Percentiles rank a stretch among this genome's conserved stretches.
Evolutionary conservation across 257 asterid species (phyloP).

Genomic region (Asclepias syriaca): DNA sequence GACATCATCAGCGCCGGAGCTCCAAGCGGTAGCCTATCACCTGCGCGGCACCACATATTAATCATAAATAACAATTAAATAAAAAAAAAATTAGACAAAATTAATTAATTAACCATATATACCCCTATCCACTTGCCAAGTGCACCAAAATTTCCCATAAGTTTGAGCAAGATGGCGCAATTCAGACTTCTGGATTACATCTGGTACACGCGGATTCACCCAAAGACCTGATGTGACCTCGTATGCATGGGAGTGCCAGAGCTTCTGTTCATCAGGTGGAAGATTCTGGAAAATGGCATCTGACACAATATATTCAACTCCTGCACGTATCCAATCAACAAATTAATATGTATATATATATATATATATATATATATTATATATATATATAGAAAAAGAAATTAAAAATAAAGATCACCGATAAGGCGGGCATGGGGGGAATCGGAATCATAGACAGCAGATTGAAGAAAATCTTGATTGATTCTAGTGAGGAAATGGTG

Average conservation of each 20-base stretch:
- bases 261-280: constrained; percentile 64
- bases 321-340: constrained; percentile 15
- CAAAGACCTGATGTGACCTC: constrained; percentile 70
- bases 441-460: constrained; percentile 85
- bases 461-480: constrained; percentile 72
- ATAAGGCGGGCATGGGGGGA: constrained; percentile 61
- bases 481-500: constrained; percentile 57
- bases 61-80: too few species aligned
- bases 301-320: constrained; percentile 70
- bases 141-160: constrained; percentile 87
- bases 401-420: constrained; percentile 7
- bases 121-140: constrained; percentile 87
- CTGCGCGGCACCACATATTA: constrained; percentile 16
- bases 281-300: constrained; percentile 42
- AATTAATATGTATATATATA: too few species aligned
- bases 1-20: constrained; percentile 80
- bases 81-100: too few species aligned
- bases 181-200: constrained; percentile 50
- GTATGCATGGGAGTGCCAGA: constrained; percentile 83
- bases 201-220: constrained; percentile 67
- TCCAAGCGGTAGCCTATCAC: constrained; percentile 60
- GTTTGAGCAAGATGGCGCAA: constrained; percentile 44
- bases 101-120: too few species aligned
- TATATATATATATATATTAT: too few species aligned
- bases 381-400: too few species aligned